Conservation (phyloP, 1,284 basidiomycete species). For the Malassezia globosa region DNA sequence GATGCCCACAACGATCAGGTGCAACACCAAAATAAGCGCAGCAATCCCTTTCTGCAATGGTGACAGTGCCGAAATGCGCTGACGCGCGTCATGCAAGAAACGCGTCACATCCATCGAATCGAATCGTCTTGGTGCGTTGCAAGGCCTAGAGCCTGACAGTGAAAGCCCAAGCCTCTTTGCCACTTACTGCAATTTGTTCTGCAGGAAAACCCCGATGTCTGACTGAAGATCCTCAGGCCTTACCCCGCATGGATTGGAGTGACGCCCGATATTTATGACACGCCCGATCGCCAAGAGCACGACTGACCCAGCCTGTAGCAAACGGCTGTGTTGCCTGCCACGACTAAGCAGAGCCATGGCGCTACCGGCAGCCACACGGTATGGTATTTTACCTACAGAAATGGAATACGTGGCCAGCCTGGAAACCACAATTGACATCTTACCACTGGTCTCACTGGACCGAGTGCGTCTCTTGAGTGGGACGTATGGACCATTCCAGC, state of each 20-base stretch:
- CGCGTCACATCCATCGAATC: background rate
- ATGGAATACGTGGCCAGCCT: conserved; percentile 19
- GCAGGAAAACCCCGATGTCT: too few species aligned
- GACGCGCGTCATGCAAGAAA: background rate
- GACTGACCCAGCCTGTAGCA: too few species aligned
- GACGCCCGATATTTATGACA: too few species aligned
- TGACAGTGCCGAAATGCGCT: background rate
- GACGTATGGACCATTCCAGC: conserved; percentile 74
- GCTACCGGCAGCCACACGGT: conserved; percentile 2
- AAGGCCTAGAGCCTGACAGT: too few species aligned
- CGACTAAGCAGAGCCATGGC: conserved; percentile 9
- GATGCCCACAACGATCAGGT: background rate
- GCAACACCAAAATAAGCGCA: background rate
- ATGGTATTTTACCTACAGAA: conserved; percentile 16
- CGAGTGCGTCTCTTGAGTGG: conserved; percentile 38
- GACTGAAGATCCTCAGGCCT: too few species aligned
- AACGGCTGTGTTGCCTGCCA: too few species aligned
- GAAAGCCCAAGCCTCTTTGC: too few species aligned
- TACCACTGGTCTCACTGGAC: conserved; percentile 37
- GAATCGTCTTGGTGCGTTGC: background rate
- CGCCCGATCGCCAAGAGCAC: too few species aligned
- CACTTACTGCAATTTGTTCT: too few species aligned
- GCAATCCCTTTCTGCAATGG: background rate
- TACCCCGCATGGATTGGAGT: too few species aligned
- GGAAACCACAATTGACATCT: conserved; percentile 27